Evolutionary conservation across 2,329 filamentous ascomycete genomes (phyloP), one percentile per base, ranked within the genome.

Genomic region (Clarireedia hainanense): DNA sequence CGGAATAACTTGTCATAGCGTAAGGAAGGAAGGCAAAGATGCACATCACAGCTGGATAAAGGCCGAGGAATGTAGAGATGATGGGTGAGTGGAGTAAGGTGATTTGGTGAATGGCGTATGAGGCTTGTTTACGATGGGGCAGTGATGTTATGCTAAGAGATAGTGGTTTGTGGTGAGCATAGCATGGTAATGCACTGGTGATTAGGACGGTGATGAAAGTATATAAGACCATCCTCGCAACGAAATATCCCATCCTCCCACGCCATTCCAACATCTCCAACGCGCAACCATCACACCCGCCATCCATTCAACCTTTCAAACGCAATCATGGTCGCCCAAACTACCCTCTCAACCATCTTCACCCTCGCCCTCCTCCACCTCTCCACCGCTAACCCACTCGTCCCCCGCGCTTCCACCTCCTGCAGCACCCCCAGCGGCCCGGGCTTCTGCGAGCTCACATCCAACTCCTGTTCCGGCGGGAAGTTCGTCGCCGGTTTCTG

Each of bases 371-470:
- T 23, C 43, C 20, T 46, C 15, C 7, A 9, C 43, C 43, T 46
- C 23, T n/a, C 43, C 15, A 46, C 52, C 6, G 20, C 46, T 6
- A 55, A 50, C 27, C 52, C 37, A 10, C 27, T 55, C 6, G 3
- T 55, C 2, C 47, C 52, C 36, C 56, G 61, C 47, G 52, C 59
- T 9, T 52, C 55, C 10, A 49, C 56, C 4, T 27, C 52, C 14
- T 63, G 61, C 49, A 52, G 50, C 2, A 58, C 60, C 6, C 47
- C 56, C n/a, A 46, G 36, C 9, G 59, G 57, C 6, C 37, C 34
- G 7, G 61, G 61, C 5, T 54, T 53, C 34, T 63, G 61, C 48
- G 37, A 60, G 24, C 53, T 37, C 37, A 63, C 49, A 7, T 47
- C 55, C 10, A 56, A 26, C 34, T 30, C 57, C n/a, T 63, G 61